Evolutionary conservation across 352 stramenopile genomes (phyloP), one percentile per base, ranked within the genome.

Genomic region (Salisapilia sapeloensis): DNA sequence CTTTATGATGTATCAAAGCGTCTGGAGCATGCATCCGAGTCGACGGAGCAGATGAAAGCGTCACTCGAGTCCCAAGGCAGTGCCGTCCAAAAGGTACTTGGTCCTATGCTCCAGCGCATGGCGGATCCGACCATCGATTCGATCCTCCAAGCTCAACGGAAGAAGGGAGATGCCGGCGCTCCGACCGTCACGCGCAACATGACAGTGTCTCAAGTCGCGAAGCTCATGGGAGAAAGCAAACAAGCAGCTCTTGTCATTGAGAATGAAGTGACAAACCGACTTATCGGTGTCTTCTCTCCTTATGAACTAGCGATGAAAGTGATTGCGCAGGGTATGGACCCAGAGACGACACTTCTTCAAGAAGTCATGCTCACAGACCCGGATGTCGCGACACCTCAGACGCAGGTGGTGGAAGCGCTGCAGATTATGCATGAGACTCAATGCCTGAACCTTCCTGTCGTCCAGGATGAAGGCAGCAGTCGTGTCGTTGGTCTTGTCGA

Each of bases 1-100:
- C 75, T 99, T 33, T 97, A 98, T 58, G 94, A 98, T 46, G 93
- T 96, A 0, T 98, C 97, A 2, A 86, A 84, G 46, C 94, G 95
- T 5, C 65, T 99, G 3, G 94, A 98, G 44, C 80, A 87, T 32
- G 77, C 71, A 4, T 85, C 60, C 20, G 50, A 79, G 33, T 89
- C 77, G 1, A 87, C 66, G 2, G 70, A 92, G 29, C 64, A 87
- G 41, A 45, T 92, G 10, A 84, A 89, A 46, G 63, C 71, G 14
- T 84, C 69, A 1, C 44, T 90, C 10, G 69, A 87, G 33, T 78
- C 78, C 39, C 76, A 62, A 16, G 65, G 64, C 9, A 77, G 61
- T 1, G 74, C 70, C 10, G 47, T 89, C 12, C 71, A 85, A 32
- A 67, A 86, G 25, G 38, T 90, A 3, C 55, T 91, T 12, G 58